Evolutionary conservation across 352 stramenopile species (phyloP).

Genomic region (Sclerospora graminicola): DNA sequence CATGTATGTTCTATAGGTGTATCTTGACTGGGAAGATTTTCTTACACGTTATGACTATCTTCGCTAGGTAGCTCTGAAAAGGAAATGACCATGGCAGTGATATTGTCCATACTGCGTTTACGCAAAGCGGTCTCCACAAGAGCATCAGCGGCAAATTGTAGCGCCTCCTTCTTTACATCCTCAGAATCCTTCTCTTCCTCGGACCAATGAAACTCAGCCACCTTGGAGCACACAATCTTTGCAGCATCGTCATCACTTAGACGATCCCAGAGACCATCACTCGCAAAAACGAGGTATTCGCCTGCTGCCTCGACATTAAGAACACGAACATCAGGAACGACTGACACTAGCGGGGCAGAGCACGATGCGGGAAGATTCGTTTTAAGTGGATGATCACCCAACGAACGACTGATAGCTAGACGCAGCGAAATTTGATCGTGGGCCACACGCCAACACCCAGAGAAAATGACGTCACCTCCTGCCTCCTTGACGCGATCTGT

Average conservation of each 20-base stretch:
- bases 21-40: constrained; percentile 3
- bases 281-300: constrained; percentile 66
- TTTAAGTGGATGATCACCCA: constrained; percentile 77
- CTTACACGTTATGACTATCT: constrained; percentile 10
- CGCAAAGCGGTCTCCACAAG: constrained; percentile 56
- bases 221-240: constrained; percentile 40
- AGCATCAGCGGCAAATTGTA: constrained; percentile 47
- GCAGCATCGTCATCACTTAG: constrained; percentile 59
- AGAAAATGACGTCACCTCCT: constrained; percentile 71
- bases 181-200: constrained; percentile 7
- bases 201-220: constrained; percentile 32
- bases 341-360: constrained; percentile 53
- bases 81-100: constrained; percentile 69
- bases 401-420: constrained; percentile 63
- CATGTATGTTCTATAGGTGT: constrained; percentile 18
- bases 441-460: constrained; percentile 74
- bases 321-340: constrained; percentile 60
- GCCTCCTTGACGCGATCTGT: constrained; percentile 46
- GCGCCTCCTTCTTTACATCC: constrained; percentile 31
- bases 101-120: constrained; percentile 76
- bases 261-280: constrained; percentile 71
- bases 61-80: constrained; percentile 21
- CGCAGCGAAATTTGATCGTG: constrained; percentile 61
- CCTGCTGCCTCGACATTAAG: constrained; percentile 41
- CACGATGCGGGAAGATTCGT: constrained; percentile 45